These are phyloP conservation scores for Neobulgaria alba DNA, from an alignment of 2,329 filamentous ascomycete genomes.

Conservation along the genomic window DNA sequence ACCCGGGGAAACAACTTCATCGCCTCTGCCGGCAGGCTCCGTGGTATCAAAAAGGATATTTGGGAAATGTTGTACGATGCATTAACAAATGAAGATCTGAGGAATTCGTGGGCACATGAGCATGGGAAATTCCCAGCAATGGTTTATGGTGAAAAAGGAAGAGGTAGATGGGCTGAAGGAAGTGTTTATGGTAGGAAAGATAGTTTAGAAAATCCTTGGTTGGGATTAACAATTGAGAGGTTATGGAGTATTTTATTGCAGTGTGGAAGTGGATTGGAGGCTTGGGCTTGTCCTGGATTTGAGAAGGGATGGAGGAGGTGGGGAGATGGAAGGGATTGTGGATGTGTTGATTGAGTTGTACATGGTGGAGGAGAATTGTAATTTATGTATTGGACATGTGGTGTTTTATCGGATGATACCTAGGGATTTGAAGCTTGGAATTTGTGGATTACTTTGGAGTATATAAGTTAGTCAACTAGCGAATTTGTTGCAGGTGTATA, in stretches of 20 bases:
- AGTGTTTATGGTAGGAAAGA: slow-evolving; percentile 17
- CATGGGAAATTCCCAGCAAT: slow-evolving; percentile 3
- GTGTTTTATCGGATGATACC: too few relatives aligned
- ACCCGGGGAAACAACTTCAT: slow-evolving; percentile 41
- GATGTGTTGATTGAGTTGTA: slow-evolving; percentile 10
- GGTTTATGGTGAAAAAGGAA: slow-evolving; percentile 14
- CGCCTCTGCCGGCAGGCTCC: slow-evolving; percentile 35
- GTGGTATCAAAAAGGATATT: slow-evolving; percentile 23
- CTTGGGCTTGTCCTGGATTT: slow-evolving; percentile 24
- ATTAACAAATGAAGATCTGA: slow-evolving; percentile 14
- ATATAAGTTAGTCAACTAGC: too few relatives aligned
- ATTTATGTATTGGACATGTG: background rate
- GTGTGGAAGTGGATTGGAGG: slow-evolving; percentile 23
- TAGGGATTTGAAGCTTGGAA: too few relatives aligned
- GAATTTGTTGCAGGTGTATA: too few relatives aligned
- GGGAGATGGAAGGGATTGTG: slow-evolving; percentile 21
- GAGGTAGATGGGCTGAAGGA: slow-evolving; percentile 13
- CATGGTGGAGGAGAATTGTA: background rate
- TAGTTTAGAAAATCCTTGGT: slow-evolving; percentile 25
- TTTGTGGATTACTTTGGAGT: too few relatives aligned
- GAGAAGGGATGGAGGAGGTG: slow-evolving; percentile 16
- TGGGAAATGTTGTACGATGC: slow-evolving; percentile 24
- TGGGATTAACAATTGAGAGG: slow-evolving; percentile 31
- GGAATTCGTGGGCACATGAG: slow-evolving; percentile 25
- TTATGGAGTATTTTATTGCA: slow-evolving; percentile 31